Percentiles rank a stretch among this genome's conserved stretches.
phyloP scores from a whole-genome alignment of 2,329 filamentous ascomycete genomes.

The Colletotrichum tanaceti region DNA sequence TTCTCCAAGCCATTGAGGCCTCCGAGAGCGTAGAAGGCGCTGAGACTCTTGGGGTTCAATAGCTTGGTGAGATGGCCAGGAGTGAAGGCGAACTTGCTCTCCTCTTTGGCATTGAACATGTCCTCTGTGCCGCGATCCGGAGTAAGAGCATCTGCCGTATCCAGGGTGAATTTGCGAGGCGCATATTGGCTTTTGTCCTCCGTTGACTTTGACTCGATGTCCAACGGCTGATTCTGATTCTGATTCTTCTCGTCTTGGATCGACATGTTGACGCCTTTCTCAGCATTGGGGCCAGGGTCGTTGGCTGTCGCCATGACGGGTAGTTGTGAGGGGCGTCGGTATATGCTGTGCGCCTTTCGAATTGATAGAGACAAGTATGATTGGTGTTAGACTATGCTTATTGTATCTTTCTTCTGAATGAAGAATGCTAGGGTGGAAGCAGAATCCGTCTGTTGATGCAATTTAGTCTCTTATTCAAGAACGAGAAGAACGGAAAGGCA shows the following conservation, averaged over 20 bases:
- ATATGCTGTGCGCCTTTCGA: no score
- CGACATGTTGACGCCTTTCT: conserved; percentile 27
- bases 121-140: conserved; percentile 76
- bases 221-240: conserved; percentile 14
- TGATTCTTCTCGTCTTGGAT: conserved; percentile 9
- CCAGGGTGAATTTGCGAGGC: conserved; percentile 40
- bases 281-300: conserved; percentile 17
- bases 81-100: conserved; percentile 79
- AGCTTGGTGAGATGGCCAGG: conserved; percentile 81
- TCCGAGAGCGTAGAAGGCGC: conserved; percentile 80
- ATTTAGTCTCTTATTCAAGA: neutral
- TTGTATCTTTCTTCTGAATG: neutral
- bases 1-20: conserved; percentile 79
- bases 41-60: conserved; percentile 81
- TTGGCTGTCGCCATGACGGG: conserved; percentile 27
- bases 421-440: neutral
- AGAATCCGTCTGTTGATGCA: neutral
- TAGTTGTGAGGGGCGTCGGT: neutral
- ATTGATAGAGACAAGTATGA: neutral
- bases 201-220: conserved; percentile 16
- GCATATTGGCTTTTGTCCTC: conserved; percentile 21
- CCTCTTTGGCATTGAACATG: conserved; percentile 70
- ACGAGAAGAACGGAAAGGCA: neutral
- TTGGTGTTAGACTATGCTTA: neutral
- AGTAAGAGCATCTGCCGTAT: conserved; percentile 49